These are phyloP conservation scores for Psilocybe tampanensis DNA, from an alignment of 768 basidiomycete genomes.

Conservation along the genomic window DNA sequence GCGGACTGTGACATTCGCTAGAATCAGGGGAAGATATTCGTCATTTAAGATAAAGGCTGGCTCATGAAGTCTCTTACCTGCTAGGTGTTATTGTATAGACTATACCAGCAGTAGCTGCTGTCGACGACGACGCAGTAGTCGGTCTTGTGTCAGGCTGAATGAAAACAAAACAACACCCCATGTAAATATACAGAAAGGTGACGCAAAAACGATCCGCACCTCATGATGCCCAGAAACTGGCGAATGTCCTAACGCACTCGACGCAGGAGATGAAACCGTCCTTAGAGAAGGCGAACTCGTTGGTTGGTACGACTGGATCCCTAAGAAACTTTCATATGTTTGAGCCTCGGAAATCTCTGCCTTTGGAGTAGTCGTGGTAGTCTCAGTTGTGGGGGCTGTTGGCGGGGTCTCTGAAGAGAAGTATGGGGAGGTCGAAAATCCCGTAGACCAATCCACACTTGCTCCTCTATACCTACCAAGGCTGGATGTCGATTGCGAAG, in stretches of 20 bases:
- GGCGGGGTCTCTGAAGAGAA: background rate
- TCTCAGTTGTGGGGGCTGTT: too few relatives aligned
- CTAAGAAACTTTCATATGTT: background rate
- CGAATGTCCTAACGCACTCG: background rate
- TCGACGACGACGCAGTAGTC: constrained; percentile 25
- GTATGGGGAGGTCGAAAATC: background rate
- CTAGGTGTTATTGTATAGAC: constrained; percentile 24
- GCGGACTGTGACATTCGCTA: constrained; percentile 23
- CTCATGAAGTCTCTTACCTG: constrained; percentile 18
- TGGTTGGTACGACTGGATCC: background rate
- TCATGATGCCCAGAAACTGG: background rate
- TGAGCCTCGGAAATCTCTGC: background rate
- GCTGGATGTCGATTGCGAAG: background rate
- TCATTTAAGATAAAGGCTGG: background rate
- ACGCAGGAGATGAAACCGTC: background rate
- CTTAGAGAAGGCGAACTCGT: background rate
- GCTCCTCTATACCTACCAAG: background rate
- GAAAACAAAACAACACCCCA: background rate
- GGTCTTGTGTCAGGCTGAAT: constrained; percentile 24
- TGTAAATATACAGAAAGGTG: too few relatives aligned
- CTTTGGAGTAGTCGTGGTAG: background rate
- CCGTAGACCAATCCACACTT: background rate
- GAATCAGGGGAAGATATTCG: background rate
- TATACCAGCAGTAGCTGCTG: constrained; percentile 5
- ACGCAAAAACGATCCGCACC: too few relatives aligned